A percentile compares a stretch with the other conserved stretches of the same genome.
Conservation (phyloP, 163 green algal species). For the Scenedesmus sp. region DNA sequence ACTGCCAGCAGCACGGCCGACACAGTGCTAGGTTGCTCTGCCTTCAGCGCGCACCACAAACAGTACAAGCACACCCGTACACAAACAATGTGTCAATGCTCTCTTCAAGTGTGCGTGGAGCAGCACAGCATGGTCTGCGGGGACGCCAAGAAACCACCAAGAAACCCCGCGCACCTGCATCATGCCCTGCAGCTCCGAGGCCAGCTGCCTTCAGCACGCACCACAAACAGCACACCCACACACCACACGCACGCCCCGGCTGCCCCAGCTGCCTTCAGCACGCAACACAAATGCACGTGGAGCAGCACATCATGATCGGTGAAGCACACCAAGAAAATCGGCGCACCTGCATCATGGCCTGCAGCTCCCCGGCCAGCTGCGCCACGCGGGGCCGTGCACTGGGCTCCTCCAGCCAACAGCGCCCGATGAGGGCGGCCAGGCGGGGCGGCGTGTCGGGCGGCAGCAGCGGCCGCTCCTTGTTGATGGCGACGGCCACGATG, state of each 20-base stretch:
- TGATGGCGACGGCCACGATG: slow-evolving; percentile 82
- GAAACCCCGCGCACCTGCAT: too few relatives aligned
- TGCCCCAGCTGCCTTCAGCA: too few relatives aligned
- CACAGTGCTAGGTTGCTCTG: too few relatives aligned
- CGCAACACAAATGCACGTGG: too few relatives aligned
- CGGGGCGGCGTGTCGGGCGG: slow-evolving; percentile 71
- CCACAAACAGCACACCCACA: too few relatives aligned
- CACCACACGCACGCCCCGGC: too few relatives aligned
- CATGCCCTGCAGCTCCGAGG: background rate
- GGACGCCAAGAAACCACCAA: too few relatives aligned
- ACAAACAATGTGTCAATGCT: background rate
- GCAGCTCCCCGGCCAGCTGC: slow-evolving; percentile 8
- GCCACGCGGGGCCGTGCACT: background rate
- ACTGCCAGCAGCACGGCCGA: too few relatives aligned
- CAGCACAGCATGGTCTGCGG: too few relatives aligned
- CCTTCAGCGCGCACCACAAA: too few relatives aligned
- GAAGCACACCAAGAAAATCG: background rate
- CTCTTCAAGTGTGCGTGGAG: too few relatives aligned
- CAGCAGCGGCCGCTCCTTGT: slow-evolving; percentile 77
- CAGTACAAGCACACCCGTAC: background rate
- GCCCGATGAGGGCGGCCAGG: slow-evolving; percentile 77
- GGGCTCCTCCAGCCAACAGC: slow-evolving; percentile 73
- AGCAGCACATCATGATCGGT: too few relatives aligned
- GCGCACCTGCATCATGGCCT: slow-evolving; percentile 45
- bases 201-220: slow-evolving; percentile 72